Percentiles rank a stretch among this genome's conserved stretches.
Conservation (phyloP, 768 basidiomycete genomes). For the Rhodosporidiobolus odoratus region DNA sequence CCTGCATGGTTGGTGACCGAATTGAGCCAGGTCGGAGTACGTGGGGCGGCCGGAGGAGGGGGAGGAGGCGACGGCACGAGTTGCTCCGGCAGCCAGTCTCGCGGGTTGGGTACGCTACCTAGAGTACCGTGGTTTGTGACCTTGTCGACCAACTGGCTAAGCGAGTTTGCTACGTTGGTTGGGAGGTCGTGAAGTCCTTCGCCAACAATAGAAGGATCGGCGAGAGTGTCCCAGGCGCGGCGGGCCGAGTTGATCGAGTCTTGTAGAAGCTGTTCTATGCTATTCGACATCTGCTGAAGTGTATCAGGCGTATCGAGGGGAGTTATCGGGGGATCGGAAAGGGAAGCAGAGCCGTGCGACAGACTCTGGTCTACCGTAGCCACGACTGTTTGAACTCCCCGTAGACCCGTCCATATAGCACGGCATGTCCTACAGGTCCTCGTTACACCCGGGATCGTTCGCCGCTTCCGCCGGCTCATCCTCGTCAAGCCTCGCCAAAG, state of each 20-base stretch:
- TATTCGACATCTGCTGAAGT: slow-evolving; percentile 1
- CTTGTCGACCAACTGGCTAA: slow-evolving; percentile 7
- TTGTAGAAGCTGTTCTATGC: neutral
- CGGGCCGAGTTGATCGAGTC: neutral
- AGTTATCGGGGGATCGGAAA: neutral
- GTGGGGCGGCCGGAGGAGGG: neutral
- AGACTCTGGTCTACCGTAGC: too few species aligned
- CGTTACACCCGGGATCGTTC: slow-evolving; percentile 11
- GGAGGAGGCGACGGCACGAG: slow-evolving; percentile 8
- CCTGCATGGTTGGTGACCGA: neutral
- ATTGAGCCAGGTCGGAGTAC: neutral
- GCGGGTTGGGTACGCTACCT: slow-evolving; percentile 5
- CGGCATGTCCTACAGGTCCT: slow-evolving; percentile 23
- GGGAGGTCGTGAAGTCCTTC: slow-evolving; percentile 17
- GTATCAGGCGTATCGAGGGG: neutral
- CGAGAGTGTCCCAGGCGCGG: slow-evolving; percentile 13
- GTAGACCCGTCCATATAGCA: too few species aligned
- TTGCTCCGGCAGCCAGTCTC: slow-evolving; percentile 13
- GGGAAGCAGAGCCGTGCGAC: too few species aligned
- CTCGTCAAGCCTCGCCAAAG: neutral
- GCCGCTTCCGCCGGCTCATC: neutral
- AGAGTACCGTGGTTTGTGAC: slow-evolving; percentile 23
- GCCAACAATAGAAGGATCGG: neutral
- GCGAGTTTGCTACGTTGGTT: neutral
- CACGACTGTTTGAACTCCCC: too few species aligned